A percentile compares a stretch with the other conserved stretches of the same genome.
These are phyloP conservation scores for Rhodotorula sp. DNA, from an alignment of 1,284 basidiomycete genomes.

Conservation along the genomic window DNA sequence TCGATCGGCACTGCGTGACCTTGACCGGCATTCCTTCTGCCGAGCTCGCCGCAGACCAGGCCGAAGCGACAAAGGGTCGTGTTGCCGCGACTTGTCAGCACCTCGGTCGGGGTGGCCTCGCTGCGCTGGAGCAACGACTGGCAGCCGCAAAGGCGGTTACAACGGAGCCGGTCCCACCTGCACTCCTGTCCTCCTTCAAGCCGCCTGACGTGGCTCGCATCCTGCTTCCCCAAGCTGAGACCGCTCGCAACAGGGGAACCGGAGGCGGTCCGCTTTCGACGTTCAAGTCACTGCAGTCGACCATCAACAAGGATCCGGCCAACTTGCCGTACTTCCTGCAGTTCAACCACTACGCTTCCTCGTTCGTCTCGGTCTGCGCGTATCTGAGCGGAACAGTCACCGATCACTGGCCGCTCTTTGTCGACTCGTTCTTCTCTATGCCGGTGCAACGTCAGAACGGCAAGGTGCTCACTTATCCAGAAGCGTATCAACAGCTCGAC, in stretches of 20 bases:
- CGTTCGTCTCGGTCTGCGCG: constrained; percentile 73
- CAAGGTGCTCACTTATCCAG: constrained; percentile 71
- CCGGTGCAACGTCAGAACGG: constrained; percentile 73
- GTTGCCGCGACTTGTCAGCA: constrained; percentile 65
- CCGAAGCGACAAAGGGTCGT: constrained; percentile 74
- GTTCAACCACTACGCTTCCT: constrained; percentile 71
- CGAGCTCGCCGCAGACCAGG: constrained; percentile 71
- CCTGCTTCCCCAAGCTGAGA: constrained; percentile 89
- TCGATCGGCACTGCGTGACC: constrained; percentile 66
- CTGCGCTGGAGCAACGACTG: constrained; percentile 65
- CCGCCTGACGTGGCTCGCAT: constrained; percentile 83
- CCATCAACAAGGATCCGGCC: constrained; percentile 68
- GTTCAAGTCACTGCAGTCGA: constrained; percentile 55
- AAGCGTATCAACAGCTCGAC: constrained; percentile 85
- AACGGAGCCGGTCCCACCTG: constrained; percentile 70
- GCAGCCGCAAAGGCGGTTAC: constrained; percentile 83
- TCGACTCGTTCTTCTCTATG: constrained; percentile 82
- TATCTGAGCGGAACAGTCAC: constrained; percentile 57
- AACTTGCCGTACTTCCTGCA: constrained; percentile 83
- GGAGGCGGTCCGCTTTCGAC: constrained; percentile 43
- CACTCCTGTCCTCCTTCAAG: constrained; percentile 76
- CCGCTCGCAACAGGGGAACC: constrained; percentile 48
- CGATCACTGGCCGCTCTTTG: constrained; percentile 63
- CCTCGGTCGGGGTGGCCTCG: constrained; percentile 78
- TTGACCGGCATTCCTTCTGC: constrained; percentile 86